These are phyloP conservation scores for Ustilago tritici DNA, from an alignment of 1,284 basidiomycete genomes.

Conservation along the genomic window DNA sequence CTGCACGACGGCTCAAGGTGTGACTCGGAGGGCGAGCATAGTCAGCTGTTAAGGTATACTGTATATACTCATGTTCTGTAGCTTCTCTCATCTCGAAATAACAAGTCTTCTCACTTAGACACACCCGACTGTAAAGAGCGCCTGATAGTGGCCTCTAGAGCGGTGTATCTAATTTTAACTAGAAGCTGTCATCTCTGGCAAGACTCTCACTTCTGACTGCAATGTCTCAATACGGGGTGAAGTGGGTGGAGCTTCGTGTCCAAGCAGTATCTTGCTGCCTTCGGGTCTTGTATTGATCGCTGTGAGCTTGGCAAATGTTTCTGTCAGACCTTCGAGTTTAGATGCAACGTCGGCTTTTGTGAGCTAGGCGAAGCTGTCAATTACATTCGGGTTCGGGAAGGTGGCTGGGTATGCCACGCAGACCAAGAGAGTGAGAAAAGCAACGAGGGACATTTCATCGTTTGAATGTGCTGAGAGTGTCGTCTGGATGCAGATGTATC, in stretches of 20 bases:
- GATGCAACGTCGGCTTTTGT: neutral
- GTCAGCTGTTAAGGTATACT: too few relatives aligned
- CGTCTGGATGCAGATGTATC: neutral
- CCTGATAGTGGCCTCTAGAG: too few relatives aligned
- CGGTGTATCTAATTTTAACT: too few relatives aligned
- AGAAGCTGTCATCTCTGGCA: too few relatives aligned
- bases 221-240: neutral
- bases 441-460: neutral
- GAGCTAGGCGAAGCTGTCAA: neutral
- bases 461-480: neutral
- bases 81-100: too few relatives aligned
- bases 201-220: neutral
- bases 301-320: slow-evolving; percentile 6
- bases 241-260: neutral
- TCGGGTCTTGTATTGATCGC: neutral
- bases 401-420: neutral
- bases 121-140: too few relatives aligned
- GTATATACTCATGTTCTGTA: too few relatives aligned
- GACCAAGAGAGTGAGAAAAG: neutral
- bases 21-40: too few relatives aligned
- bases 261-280: neutral
- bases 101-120: too few relatives aligned
- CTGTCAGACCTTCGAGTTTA: neutral
- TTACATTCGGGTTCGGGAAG: neutral
- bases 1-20: too few relatives aligned